Conservation (phyloP, 331 rosid genomes). For the Quercus tomentella region DNA sequence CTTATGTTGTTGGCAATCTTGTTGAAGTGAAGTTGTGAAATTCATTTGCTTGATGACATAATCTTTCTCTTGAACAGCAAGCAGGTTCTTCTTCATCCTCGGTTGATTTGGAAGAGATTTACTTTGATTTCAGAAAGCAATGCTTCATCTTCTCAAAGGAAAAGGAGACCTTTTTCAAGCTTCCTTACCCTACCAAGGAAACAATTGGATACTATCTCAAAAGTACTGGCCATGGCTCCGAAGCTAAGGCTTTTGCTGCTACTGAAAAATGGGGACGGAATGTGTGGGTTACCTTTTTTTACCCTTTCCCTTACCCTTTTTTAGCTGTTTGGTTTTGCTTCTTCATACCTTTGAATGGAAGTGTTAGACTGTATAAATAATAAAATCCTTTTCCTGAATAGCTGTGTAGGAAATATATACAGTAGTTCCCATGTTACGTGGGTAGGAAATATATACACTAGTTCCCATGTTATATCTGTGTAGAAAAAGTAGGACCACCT, state of each 20-base stretch:
- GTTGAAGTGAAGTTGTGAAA: not conserved
- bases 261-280: conserved; percentile 95
- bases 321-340: not conserved
- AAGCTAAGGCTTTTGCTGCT: conserved; percentile 76
- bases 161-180: conserved; percentile 73
- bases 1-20: not conserved
- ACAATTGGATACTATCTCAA: conserved; percentile 71
- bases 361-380: not conserved
- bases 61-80: conserved; percentile 41
- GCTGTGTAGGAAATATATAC: not conserved
- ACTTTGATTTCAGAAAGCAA: conserved; percentile 95
- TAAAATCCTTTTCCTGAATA: not conserved
- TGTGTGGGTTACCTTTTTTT: conserved; percentile 56
- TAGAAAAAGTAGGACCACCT: not conserved
- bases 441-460: not conserved
- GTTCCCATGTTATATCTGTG: not conserved
- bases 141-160: conserved; percentile 75
- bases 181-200: conserved; percentile 92
- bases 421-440: not conserved
- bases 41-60: conserved; percentile 1
- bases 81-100: conserved; percentile 65
- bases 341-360: not conserved
- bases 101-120: conserved; percentile 70
- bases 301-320: conserved; percentile 5
- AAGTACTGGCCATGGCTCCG: conserved; percentile 86